phyloP scores from a whole-genome alignment of 2,329 filamentous ascomycete species.

The Cladosporium sp. region DNA sequence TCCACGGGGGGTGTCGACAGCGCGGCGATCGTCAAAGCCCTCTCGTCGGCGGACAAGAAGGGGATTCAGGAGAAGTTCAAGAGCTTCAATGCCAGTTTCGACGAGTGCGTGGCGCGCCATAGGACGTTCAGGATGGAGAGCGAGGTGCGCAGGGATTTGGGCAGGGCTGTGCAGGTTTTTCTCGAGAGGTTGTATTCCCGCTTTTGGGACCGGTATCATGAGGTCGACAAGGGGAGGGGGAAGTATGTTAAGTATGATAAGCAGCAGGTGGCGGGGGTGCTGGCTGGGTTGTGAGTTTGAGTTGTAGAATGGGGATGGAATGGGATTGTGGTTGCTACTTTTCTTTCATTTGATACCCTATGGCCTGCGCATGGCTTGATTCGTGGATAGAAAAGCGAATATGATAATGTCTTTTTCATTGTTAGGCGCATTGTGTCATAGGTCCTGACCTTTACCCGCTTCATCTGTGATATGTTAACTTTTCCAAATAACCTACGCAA shows the following conservation, averaged over 20 bases:
- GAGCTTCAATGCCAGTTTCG: slow-evolving; percentile 84
- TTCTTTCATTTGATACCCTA: too few species aligned
- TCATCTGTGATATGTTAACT: too few species aligned
- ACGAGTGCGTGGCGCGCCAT: slow-evolving; percentile 80
- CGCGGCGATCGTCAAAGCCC: slow-evolving; percentile 73
- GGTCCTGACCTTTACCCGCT: too few species aligned
- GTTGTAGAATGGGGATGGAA: too few species aligned
- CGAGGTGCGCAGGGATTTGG: slow-evolving; percentile 77
- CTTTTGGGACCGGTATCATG: slow-evolving; percentile 97
- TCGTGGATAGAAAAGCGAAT: too few species aligned
- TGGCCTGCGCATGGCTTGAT: too few species aligned
- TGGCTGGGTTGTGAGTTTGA: slow-evolving; percentile 18
- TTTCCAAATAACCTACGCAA: too few species aligned
- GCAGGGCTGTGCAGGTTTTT: slow-evolving; percentile 81
- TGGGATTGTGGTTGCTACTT: too few species aligned
- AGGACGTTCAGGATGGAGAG: slow-evolving; percentile 84
- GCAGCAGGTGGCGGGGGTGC: slow-evolving; percentile 63
- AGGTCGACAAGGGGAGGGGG: slow-evolving; percentile 94
- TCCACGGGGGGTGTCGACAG: slow-evolving; percentile 72
- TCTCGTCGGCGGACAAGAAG: slow-evolving; percentile 90
- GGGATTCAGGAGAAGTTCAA: slow-evolving; percentile 95
- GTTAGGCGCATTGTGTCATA: too few species aligned
- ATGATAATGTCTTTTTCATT: too few species aligned
- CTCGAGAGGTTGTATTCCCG: slow-evolving; percentile 91
- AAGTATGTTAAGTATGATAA: slow-evolving; percentile 99